Conservation (phyloP, 768 basidiomycete species). For the Rhodotorula babjevae region DNA sequence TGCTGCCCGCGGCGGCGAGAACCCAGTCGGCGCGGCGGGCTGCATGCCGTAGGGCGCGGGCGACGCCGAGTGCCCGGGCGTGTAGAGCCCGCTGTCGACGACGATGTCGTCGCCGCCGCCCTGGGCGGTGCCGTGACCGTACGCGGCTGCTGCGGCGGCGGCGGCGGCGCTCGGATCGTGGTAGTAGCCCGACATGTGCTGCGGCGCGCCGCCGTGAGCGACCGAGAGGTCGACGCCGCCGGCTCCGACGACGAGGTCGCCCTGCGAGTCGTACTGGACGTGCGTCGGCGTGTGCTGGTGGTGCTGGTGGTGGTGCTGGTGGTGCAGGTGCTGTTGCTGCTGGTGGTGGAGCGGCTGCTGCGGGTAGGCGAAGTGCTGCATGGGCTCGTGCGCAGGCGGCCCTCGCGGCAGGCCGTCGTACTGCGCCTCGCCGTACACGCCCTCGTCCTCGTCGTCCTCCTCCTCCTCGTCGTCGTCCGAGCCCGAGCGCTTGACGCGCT, state of each 20-base stretch:
- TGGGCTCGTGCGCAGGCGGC: neutral
- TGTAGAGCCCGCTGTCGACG: conserved; percentile 3
- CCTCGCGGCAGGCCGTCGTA: neutral
- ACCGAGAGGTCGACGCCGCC: neutral
- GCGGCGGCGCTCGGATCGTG: neutral
- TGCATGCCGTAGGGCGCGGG: conserved; percentile 32
- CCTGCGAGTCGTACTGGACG: neutral
- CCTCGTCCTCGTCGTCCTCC: neutral
- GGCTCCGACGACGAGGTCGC: neutral
- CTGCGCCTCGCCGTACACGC: neutral
- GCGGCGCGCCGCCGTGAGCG: neutral
- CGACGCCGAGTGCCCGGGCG: neutral
- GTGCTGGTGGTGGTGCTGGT: too few relatives aligned
- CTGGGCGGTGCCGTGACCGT: neutral
- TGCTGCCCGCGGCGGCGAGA: neutral
- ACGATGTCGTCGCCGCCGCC: neutral
- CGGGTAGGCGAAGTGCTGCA: neutral
- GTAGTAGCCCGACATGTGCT: neutral
- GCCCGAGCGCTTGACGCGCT: conserved; percentile 3
- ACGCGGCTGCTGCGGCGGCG: neutral
- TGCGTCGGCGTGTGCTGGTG: too few relatives aligned
- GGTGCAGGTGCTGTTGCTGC: neutral
- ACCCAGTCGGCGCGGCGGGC: neutral
- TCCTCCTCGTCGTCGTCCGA: neutral
- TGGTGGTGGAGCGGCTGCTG: neutral